phyloP scores from a whole-genome alignment of 495 filamentous ascomycete genomes.

The Hypoxylon perforatum region DNA sequence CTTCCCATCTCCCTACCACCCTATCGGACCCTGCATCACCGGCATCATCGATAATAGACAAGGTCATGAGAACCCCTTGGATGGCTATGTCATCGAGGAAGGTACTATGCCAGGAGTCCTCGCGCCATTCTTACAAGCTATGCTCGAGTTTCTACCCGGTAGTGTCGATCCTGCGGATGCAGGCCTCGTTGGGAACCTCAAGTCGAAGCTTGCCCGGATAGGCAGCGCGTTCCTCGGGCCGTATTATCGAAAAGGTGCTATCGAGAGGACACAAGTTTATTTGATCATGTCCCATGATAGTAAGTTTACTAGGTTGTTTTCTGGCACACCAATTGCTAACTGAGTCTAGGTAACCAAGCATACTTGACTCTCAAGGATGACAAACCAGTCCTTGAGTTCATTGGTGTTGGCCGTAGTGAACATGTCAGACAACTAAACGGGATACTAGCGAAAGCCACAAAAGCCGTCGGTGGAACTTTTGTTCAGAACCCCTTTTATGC shows the following conservation, averaged over 20 bases:
- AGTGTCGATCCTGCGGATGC: conserved; percentile 56
- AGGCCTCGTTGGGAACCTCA: conserved; percentile 52
- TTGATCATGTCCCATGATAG: conserved; percentile 79
- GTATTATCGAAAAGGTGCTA: conserved; percentile 63
- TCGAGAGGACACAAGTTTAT: conserved; percentile 71
- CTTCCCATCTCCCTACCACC: conserved; percentile 58
- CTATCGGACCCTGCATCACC: conserved; percentile 73
- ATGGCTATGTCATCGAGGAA: conserved; percentile 74
- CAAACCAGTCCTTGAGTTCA: conserved; percentile 67
- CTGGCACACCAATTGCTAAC: conserved; percentile 8
- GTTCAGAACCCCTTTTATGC: conserved; percentile 67
- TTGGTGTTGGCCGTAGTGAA: conserved; percentile 64
- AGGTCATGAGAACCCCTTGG: conserved; percentile 63
- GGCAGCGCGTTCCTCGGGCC: conserved; percentile 67
- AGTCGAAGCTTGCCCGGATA: conserved; percentile 58
- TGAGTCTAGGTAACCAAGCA: conserved; percentile 63
- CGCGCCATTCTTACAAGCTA: conserved; percentile 63
- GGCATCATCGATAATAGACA: conserved; percentile 71
- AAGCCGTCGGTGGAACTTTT: conserved; percentile 67
- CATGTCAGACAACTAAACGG: conserved; percentile 65
- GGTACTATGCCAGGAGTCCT: conserved; percentile 70
- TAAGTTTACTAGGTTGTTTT: conserved; percentile 30
- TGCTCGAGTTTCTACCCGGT: conserved; percentile 67
- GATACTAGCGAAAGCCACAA: conserved; percentile 63
- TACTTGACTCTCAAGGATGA: conserved; percentile 68